Evolutionary conservation across 148 eudicot genomes (phyloP).

Genomic region (Fagopyrum tataricum): DNA sequence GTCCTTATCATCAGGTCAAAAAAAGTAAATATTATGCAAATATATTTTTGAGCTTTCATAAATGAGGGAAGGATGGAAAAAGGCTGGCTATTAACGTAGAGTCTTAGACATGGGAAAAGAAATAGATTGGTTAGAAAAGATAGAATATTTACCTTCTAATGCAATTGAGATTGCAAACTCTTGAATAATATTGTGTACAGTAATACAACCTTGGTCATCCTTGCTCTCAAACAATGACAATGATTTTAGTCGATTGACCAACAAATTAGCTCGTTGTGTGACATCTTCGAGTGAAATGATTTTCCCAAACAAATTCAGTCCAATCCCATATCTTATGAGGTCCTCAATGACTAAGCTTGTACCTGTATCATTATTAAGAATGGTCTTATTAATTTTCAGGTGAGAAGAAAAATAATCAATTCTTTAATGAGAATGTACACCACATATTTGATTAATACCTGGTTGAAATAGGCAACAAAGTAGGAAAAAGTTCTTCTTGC

Average conservation of each 20-base stretch:
- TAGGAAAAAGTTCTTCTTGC: constrained; percentile 1
- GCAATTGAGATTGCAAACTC: constrained; percentile 9
- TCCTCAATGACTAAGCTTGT: neutral
- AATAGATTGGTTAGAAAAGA: neutral
- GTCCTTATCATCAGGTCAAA: neutral
- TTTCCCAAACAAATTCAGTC: constrained; percentile 2
- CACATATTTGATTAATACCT: neutral
- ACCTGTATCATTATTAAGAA: neutral
- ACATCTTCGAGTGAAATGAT: neutral
- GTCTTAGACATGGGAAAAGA: neutral
- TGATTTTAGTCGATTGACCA: constrained; percentile 6
- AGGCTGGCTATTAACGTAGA: neutral
- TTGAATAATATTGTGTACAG: constrained; percentile 5
- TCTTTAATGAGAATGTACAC: neutral
- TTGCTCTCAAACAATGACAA: constrained; percentile 9
- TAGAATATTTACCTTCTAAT: neutral
- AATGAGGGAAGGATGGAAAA: neutral
- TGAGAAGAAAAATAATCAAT: neutral
- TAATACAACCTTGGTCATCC: constrained; percentile 2
- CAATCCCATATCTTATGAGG: constrained; percentile 1
- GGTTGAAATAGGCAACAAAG: constrained; percentile 6
- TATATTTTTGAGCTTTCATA: neutral
- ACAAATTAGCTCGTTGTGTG: constrained; percentile 1
- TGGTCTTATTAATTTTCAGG: neutral
- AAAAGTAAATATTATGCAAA: neutral